A percentile compares a stretch with the other conserved stretches of the same genome.
phyloP scores from a whole-genome alignment of 164 flowering plant genomes.

The Malania oleifera region DNA sequence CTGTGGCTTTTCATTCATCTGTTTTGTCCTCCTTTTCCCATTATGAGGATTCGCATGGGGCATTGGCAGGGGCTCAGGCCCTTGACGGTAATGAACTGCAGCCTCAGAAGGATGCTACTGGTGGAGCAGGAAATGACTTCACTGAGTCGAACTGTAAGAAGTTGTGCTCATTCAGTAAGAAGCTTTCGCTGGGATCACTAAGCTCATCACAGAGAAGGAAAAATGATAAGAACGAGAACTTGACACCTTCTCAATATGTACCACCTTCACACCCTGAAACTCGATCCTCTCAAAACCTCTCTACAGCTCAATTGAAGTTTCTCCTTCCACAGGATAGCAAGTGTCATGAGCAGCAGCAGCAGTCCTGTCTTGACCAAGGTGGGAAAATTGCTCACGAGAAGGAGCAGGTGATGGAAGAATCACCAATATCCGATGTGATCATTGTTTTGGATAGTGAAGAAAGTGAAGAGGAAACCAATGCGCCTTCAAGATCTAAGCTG shows the following conservation, averaged over 20 bases:
- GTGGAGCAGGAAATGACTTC: not conserved
- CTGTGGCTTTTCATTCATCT: not conserved
- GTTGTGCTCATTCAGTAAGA: conserved; percentile 15
- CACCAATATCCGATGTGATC: conserved; percentile 23
- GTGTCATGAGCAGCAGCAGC: not conserved
- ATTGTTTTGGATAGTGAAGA: conserved; percentile 84
- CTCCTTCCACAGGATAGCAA: conserved; percentile 3
- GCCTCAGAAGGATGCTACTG: conserved; percentile 1
- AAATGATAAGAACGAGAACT: conserved; percentile 23
- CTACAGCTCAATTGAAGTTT: conserved; percentile 8
- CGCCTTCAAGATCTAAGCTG: conserved; percentile 28
- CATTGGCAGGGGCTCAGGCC: not conserved
- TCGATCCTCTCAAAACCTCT: not conserved
- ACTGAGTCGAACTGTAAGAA: conserved; percentile 6
- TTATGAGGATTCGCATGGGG: not conserved
- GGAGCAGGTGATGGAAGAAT: conserved; percentile 12
- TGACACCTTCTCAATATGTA: conserved; percentile 4
- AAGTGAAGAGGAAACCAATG: conserved; percentile 54
- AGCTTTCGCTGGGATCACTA: conserved; percentile 25
- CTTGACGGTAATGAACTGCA: not conserved
- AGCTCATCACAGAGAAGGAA: conserved; percentile 9
- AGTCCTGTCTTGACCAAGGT: conserved; percentile 1
- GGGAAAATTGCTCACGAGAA: not conserved
- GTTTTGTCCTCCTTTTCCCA: not conserved
- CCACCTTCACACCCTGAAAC: conserved; percentile 1